Conservation (phyloP, 805 yeast species). For the Yarrowia hollandica region DNA sequence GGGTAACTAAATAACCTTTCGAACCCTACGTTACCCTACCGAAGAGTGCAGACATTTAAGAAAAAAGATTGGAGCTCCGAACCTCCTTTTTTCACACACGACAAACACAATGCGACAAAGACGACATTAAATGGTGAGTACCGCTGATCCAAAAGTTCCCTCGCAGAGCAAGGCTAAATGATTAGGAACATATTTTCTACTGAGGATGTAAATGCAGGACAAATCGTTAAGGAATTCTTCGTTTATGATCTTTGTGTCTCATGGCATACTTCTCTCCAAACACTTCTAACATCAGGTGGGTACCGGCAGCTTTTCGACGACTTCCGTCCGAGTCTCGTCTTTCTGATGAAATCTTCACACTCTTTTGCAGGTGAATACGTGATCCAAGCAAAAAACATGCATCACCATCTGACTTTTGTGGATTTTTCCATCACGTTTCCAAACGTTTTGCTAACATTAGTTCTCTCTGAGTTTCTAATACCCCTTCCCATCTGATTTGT, state of each 20-base stretch:
- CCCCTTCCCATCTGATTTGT: constrained; percentile 28
- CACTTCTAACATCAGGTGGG: constrained; percentile 30
- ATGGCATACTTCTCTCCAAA: not conserved
- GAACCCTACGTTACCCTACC: constrained; percentile 17
- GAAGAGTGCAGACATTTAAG: not conserved
- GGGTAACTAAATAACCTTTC: not conserved
- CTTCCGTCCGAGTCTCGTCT: too few relatives aligned
- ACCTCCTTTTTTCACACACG: not conserved
- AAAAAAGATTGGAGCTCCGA: not conserved
- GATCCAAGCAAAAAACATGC: constrained; percentile 90
- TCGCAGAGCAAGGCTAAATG: constrained; percentile 23
- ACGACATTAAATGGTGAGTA: constrained; percentile 26
- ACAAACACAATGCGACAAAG: constrained; percentile 1
- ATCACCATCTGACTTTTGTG: constrained; percentile 84
- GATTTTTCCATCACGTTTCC: constrained; percentile 8
- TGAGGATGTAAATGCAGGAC: constrained; percentile 82
- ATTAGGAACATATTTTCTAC: constrained; percentile 38
- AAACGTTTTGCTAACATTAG: not conserved
- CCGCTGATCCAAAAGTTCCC: not conserved
- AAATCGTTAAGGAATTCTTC: constrained; percentile 68
- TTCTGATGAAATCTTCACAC: constrained; percentile 39
- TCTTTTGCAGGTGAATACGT: constrained; percentile 49
- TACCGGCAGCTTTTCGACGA: not conserved
- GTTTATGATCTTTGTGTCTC: constrained; percentile 55
- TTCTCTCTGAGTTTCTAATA: constrained; percentile 4